Evolutionary conservation across 2,329 filamentous ascomycete genomes (phyloP).

Genomic region (Monilinia aucupariae): DNA sequence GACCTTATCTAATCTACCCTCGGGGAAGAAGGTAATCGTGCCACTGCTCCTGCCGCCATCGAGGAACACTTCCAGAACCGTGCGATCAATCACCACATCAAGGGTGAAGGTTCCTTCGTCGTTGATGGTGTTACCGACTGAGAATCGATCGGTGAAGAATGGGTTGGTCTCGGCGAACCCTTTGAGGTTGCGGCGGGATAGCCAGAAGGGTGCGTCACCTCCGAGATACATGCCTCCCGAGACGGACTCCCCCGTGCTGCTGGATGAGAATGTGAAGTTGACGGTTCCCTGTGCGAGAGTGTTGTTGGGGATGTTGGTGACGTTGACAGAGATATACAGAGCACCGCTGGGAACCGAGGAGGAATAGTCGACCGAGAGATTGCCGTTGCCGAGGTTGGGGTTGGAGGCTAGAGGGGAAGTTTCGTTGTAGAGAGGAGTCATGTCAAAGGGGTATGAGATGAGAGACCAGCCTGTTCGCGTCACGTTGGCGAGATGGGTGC

Average conservation of each 20-base stretch:
- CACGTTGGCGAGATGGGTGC: constrained; percentile 48
- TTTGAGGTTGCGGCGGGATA: constrained; percentile 44
- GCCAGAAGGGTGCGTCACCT: constrained; percentile 46
- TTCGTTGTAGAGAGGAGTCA: constrained; percentile 43
- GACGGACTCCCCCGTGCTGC: constrained; percentile 44
- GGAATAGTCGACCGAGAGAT: constrained; percentile 46
- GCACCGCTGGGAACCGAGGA: constrained; percentile 43
- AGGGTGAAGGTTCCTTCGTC: constrained; percentile 34
- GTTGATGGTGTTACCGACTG: constrained; percentile 24
- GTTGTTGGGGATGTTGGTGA: constrained; percentile 39
- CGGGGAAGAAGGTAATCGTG: constrained; percentile 48
- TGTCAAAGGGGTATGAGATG: constrained; percentile 46
- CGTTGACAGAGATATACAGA: constrained; percentile 50
- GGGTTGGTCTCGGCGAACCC: constrained; percentile 43
- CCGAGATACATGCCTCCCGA: constrained; percentile 45
- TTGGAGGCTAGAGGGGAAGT: constrained; percentile 40
- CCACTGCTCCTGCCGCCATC: constrained; percentile 46
- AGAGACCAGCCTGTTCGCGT: constrained; percentile 48
- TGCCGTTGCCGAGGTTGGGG: constrained; percentile 43
- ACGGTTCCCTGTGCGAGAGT: constrained; percentile 34
- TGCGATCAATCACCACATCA: constrained; percentile 48
- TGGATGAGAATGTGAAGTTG: constrained; percentile 50
- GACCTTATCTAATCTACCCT: constrained; percentile 34
- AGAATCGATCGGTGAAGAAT: constrained; percentile 52
- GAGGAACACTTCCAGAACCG: constrained; percentile 51